Percentiles rank a stretch among this genome's conserved stretches.
Conservation (phyloP, 2,329 filamentous ascomycete genomes). For the Xylariales sp. region DNA sequence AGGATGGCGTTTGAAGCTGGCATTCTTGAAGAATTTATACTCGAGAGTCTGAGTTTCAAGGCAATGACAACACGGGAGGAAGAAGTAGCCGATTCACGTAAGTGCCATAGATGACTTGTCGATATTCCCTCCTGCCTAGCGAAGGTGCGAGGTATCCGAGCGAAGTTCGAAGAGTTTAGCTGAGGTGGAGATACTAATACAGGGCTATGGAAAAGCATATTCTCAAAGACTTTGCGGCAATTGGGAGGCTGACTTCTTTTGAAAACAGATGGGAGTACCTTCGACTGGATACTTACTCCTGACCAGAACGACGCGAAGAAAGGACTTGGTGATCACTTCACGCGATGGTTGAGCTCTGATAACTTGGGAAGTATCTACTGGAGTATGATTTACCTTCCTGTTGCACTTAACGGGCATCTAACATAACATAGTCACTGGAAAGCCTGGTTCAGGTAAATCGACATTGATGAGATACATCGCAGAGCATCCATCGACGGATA, state of each 20-base stretch:
- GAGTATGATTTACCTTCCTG: conserved; percentile 12
- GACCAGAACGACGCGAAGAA: background rate
- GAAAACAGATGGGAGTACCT: conserved; percentile 21
- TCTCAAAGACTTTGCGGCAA: too few relatives aligned
- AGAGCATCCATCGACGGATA: conserved; percentile 15
- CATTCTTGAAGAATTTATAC: conserved; percentile 9
- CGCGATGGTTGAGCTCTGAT: conserved; percentile 20
- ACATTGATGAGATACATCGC: conserved; percentile 37
- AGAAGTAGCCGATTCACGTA: conserved; percentile 9
- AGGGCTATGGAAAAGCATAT: too few relatives aligned
- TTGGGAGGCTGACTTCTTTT: too few relatives aligned
- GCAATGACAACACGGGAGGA: conserved; percentile 10
- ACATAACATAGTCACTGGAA: conserved; percentile 29
- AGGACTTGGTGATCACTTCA: conserved; percentile 16
- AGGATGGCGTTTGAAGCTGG: too few relatives aligned
- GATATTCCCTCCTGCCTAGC: too few relatives aligned
- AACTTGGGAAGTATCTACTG: conserved; percentile 25
- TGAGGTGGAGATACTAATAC: too few relatives aligned
- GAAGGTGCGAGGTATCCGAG: too few relatives aligned
- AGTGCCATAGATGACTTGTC: too few relatives aligned
- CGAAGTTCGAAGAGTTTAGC: too few relatives aligned
- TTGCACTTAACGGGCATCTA: too few relatives aligned
- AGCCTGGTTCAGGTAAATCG: conserved; percentile 42
- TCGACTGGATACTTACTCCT: conserved; percentile 32
- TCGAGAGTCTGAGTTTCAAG: conserved; percentile 11